Evolutionary conservation across 2,329 filamentous ascomycete species (phyloP).

Genomic region (Cladobotryum protrusum): DNA sequence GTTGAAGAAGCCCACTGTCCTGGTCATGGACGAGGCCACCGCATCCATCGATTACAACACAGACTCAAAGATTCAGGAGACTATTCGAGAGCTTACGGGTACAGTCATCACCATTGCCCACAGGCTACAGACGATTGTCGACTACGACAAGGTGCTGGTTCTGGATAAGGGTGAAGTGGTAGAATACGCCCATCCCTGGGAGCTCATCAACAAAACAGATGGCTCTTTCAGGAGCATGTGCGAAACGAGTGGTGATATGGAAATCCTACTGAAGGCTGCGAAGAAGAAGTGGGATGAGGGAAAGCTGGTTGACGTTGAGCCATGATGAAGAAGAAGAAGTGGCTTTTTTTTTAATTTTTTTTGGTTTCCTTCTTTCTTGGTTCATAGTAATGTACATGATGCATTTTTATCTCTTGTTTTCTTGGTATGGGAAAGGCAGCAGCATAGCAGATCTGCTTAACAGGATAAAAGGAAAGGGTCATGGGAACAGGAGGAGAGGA

Average conservation of each 20-base stretch:
- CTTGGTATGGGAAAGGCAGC: neutral
- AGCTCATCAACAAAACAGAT: conserved; percentile 65
- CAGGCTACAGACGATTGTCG: conserved; percentile 89
- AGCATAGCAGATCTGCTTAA: too few species aligned
- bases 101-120: conserved; percentile 97
- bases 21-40: conserved; percentile 99
- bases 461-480: too few species aligned
- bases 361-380: neutral
- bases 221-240: conserved; percentile 61
- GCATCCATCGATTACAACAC: conserved; percentile 96
- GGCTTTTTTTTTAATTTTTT: neutral
- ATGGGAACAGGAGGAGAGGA: too few species aligned
- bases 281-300: conserved; percentile 47
- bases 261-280: conserved; percentile 44
- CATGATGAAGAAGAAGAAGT: conserved; percentile 1
- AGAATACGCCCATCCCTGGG: conserved; percentile 86
- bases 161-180: conserved; percentile 82
- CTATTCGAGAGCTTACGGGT: conserved; percentile 84
- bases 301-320: conserved; percentile 29
- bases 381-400: neutral
- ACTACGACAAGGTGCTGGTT: conserved; percentile 96
- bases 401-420: neutral
- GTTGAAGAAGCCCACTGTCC: conserved; percentile 81
- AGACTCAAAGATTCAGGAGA: conserved; percentile 92
- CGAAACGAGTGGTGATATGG: conserved; percentile 55